These are phyloP conservation scores for Pythium periplocum DNA, from an alignment of 352 stramenopile genomes.

Conservation along the genomic window DNA sequence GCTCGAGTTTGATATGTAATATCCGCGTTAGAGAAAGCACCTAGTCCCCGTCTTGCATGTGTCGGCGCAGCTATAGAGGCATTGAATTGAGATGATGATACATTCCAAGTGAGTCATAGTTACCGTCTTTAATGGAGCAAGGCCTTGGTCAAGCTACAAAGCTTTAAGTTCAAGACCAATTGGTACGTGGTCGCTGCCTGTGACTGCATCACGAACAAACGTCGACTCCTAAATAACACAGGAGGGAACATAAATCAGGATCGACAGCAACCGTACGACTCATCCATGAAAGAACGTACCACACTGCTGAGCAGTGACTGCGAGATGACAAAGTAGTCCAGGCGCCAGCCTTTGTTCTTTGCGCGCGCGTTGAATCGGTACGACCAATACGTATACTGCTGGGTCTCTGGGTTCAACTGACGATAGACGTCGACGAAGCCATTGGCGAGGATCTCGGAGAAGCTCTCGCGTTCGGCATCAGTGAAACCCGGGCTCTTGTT, in stretches of 20 bases:
- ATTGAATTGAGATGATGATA: no score
- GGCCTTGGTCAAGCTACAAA: no score
- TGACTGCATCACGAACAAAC: constrained; percentile 56
- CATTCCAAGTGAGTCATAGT: no score
- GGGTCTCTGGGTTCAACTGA: constrained; percentile 48
- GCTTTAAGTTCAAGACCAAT: constrained; percentile 55
- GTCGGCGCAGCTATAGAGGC: no score
- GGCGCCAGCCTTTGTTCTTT: constrained; percentile 85
- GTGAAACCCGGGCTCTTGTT: constrained; percentile 80
- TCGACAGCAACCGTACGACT: no score
- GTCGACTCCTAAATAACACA: constrained; percentile 30
- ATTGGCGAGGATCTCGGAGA: constrained; percentile 42
- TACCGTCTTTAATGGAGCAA: no score
- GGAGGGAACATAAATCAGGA: no score
- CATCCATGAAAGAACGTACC: constrained; percentile 22
- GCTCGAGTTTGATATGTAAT: no score
- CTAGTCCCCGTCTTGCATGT: no score
- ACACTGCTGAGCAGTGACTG: constrained; percentile 46
- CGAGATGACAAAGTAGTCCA: constrained; percentile 84
- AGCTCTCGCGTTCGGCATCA: constrained; percentile 74
- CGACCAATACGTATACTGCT: constrained; percentile 78
- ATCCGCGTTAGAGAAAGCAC: no score
- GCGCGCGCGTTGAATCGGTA: constrained; percentile 73
- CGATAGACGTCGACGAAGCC: constrained; percentile 80
- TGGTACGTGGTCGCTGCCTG: constrained; percentile 75